Evolutionary conservation across 306 rosid genomes (phyloP).

Genomic region (Quercus agrifolia): DNA sequence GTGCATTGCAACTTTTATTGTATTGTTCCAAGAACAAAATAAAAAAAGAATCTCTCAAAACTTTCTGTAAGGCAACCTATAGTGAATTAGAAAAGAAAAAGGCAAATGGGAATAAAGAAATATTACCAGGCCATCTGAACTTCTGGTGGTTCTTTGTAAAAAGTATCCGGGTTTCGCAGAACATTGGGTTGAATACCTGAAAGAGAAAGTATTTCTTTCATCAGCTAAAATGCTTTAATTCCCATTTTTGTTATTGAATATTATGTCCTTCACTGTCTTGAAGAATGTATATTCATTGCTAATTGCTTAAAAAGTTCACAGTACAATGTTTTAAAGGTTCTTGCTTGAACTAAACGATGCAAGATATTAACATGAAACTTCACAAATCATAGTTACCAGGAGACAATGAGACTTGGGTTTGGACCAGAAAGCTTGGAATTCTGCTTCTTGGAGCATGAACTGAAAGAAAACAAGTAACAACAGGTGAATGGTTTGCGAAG

Average conservation of each 20-base stretch:
- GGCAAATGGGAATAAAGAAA: conserved; percentile 4
- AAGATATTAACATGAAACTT: neutral
- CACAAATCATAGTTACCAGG: conserved; percentile 25
- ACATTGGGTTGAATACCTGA: conserved; percentile 36
- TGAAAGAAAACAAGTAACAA: conserved; percentile 28
- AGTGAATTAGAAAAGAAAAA: neutral
- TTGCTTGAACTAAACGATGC: neutral
- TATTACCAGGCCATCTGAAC: conserved; percentile 28
- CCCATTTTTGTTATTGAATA: neutral
- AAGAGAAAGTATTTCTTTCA: conserved; percentile 17
- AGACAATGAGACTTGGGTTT: conserved; percentile 22
- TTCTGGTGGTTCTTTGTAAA: conserved; percentile 22
- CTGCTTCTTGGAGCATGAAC: conserved; percentile 25
- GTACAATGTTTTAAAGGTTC: neutral
- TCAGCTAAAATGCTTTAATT: neutral
- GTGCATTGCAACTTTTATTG: too few relatives aligned
- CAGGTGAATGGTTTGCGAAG: conserved; percentile 39
- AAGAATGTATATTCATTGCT: neutral
- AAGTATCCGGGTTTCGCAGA: conserved; percentile 24
- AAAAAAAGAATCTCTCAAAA: neutral
- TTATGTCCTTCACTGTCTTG: neutral
- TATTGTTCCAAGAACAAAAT: neutral
- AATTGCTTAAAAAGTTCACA: neutral
- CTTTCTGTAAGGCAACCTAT: neutral
- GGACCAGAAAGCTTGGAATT: conserved; percentile 34